A percentile compares a stretch with the other conserved stretches of the same genome.
phyloP scores from a whole-genome alignment of 805 yeast species.

The Komagataella populi region DNA sequence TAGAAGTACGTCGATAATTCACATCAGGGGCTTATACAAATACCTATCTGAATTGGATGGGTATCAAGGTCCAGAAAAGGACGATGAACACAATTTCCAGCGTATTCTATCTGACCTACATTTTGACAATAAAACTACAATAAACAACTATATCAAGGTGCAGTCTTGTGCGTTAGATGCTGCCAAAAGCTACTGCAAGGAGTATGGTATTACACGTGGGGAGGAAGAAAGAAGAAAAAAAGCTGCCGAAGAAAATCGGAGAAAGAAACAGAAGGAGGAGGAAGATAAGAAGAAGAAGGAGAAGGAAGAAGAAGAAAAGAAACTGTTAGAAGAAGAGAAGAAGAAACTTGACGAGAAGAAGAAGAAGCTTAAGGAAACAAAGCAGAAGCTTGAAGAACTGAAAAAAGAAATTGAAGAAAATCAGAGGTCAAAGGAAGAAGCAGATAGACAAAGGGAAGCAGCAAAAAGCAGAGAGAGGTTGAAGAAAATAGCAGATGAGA shows the following conservation, averaged over 20 bases:
- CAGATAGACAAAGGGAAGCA: slow-evolving; percentile 9
- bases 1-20: slow-evolving; percentile 19
- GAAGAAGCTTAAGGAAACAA: slow-evolving; percentile 13
- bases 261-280: neutral
- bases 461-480: slow-evolving; percentile 11
- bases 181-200: slow-evolving; percentile 70
- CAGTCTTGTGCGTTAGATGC: slow-evolving; percentile 50
- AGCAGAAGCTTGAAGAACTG: slow-evolving; percentile 11
- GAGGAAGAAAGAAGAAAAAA: slow-evolving; percentile 6
- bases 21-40: slow-evolving; percentile 19
- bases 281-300: neutral
- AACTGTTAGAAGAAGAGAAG: neutral
- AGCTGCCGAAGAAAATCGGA: slow-evolving; percentile 5
- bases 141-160: slow-evolving; percentile 40
- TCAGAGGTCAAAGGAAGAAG: slow-evolving; percentile 1
- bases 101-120: slow-evolving; percentile 35
- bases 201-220: slow-evolving; percentile 8
- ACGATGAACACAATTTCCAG: neutral
- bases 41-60: neutral
- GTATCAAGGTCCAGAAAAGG: neutral
- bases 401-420: slow-evolving; percentile 2
- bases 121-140: slow-evolving; percentile 29
- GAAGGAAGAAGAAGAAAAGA: neutral
- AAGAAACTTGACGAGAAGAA: slow-evolving; percentile 16
- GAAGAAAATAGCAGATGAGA: slow-evolving; percentile 10